These are phyloP conservation scores for Sphaerostilbella broomeana DNA, from an alignment of 2,329 filamentous ascomycete genomes.

Conservation along the genomic window DNA sequence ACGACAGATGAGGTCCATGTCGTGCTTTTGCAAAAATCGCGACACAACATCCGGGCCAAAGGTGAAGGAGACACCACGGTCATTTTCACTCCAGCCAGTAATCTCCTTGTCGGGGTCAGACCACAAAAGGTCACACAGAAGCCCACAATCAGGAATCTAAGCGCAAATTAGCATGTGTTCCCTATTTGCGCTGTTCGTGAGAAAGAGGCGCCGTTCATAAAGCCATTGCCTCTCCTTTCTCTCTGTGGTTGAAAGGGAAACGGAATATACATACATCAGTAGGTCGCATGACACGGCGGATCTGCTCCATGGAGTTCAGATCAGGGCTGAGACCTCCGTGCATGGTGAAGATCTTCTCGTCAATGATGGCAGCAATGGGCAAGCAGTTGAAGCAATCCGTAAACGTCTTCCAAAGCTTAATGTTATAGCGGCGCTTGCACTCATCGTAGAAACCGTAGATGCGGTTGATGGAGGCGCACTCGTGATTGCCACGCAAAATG, in stretches of 20 bases:
- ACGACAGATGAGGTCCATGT: slow-evolving; percentile 99
- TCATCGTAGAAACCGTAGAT: slow-evolving; percentile 99
- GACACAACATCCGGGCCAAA: slow-evolving; percentile 97
- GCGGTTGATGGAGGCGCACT: slow-evolving; percentile 97
- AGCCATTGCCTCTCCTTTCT: no score
- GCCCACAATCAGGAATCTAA: slow-evolving; percentile 94
- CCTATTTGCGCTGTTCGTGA: no score
- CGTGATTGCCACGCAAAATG: slow-evolving; percentile 95
- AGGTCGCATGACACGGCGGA: slow-evolving; percentile 95
- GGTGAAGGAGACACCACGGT: slow-evolving; percentile 96
- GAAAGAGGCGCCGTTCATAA: no score
- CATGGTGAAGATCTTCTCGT: slow-evolving; percentile 99
- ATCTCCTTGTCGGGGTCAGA: slow-evolving; percentile 99
- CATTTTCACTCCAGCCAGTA: slow-evolving; percentile 98
- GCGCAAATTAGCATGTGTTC: slow-evolving; percentile 12
- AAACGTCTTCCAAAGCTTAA: slow-evolving; percentile 99
- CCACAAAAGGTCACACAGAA: slow-evolving; percentile 96
- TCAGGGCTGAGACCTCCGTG: slow-evolving; percentile 96
- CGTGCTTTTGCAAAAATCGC: slow-evolving; percentile 95
- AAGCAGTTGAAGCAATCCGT: slow-evolving; percentile 99
- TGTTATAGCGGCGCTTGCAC: slow-evolving; percentile 98
- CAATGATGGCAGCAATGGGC: slow-evolving; percentile 96
- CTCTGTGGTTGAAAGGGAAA: no score
- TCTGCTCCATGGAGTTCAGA: slow-evolving; percentile 99
- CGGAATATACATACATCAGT: slow-evolving; percentile 74